Conservation (phyloP, 306 rosid species). For the Cucurbita ficifolia region DNA sequence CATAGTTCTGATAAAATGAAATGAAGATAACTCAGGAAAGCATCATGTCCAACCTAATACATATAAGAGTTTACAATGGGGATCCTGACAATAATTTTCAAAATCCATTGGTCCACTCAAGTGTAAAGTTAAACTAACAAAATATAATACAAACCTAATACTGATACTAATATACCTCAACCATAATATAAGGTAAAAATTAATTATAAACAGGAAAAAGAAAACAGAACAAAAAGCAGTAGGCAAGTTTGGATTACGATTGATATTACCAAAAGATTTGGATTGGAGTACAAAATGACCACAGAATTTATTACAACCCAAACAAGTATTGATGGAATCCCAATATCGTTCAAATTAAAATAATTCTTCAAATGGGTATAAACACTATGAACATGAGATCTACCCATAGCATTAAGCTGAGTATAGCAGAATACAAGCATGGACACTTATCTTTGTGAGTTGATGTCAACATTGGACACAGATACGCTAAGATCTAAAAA, state of each 20-base stretch:
- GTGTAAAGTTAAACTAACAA: neutral
- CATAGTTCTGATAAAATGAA: constrained; percentile 53
- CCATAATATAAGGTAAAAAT: neutral
- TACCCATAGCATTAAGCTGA: neutral
- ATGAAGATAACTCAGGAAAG: constrained; percentile 15
- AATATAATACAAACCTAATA: neutral
- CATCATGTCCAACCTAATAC: neutral
- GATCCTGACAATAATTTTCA: neutral
- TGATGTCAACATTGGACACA: neutral
- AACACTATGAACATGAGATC: neutral
- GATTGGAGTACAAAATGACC: neutral
- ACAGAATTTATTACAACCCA: neutral
- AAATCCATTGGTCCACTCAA: neutral
- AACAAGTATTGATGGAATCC: neutral
- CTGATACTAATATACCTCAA: neutral
- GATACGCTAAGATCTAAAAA: neutral
- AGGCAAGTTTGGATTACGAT: neutral
- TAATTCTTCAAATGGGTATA: neutral
- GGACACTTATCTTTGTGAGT: neutral
- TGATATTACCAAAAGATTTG: neutral
- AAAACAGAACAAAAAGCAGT: neutral
- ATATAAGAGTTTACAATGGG: neutral
- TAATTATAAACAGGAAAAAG: neutral
- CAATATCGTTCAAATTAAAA: neutral
- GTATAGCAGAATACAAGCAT: neutral